Evolutionary conservation across 2,329 filamentous ascomycete species (phyloP), one percentile per base, ranked within the genome.

Genomic region (Trichoderma semiorbis): DNA sequence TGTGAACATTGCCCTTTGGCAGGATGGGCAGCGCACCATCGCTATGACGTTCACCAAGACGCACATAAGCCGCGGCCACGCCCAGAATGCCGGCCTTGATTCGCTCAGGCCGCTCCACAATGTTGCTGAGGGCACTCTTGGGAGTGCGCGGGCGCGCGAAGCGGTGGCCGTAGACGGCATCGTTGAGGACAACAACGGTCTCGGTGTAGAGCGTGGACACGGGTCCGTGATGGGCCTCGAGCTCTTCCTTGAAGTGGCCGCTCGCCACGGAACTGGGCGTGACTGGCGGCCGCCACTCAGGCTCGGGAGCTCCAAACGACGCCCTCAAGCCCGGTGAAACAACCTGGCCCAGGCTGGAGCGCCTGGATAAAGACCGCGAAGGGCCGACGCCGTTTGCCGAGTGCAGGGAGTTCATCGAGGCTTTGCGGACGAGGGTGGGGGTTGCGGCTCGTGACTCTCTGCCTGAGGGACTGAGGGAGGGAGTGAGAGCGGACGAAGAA

Each of bases 151-250:
- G 94, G 58, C 96, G 88, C 12, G 95, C 93, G 81, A 91, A 99
- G 26, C 94, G 91, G 82, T 99, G 96, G 28, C 95, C 95, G 79
- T 98, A 99, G 81, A 95, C 97, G 68, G 92, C 91, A 83, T 99
- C 96, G 77, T 98, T 94, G 2, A 99, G 84, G 34, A 99, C 87
- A 61, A 98, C 94, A 5, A 97, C 83, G 0, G 94, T 94, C 73
- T 94, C 85, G 12, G 87, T 81, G 39, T 82, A 75, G 30, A 81
- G 78, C 10, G 81, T 80, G 3, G 81, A 79, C 12, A 82, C 79
- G 2, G 78, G 78, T 36, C 83, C 82, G 71, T 91, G 87, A 76
- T 93, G 91, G 7, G 86, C 81, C 18, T 88, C 85, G 36, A 97
- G 81, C 79, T 97, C 93, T 73, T 86, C 88, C 73, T 85, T 84